Evolutionary conservation across 73 alveolate species (phyloP).

Genomic region (Paramecium tetraurelia): DNA sequence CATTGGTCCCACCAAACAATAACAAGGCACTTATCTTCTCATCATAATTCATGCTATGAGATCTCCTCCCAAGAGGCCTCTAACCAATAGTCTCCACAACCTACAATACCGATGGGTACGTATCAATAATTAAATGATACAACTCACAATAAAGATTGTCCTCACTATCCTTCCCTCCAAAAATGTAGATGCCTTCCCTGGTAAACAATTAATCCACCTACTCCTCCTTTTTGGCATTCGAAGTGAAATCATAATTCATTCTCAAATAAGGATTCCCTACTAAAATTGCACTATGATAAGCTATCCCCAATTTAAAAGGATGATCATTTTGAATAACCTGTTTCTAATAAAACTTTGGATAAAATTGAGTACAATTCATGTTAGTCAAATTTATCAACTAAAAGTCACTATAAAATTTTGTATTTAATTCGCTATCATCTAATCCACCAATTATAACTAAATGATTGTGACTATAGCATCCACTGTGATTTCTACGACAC

Average conservation of each 20-base stretch:
- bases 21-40: neutral
- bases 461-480: neutral
- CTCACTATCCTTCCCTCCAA: conserved; percentile 4
- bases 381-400: neutral
- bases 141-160: neutral
- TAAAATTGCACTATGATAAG: neutral
- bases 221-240: neutral
- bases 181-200: neutral
- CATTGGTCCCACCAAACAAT: conserved; percentile 1
- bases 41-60: neutral
- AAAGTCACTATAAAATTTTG: neutral
- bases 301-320: neutral
- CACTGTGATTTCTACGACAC: neutral
- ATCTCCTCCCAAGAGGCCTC: neutral
- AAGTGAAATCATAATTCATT: neutral
- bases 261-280: neutral
- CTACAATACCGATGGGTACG: neutral
- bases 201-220: neutral
- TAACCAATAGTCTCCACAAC: neutral
- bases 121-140: neutral
- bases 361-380: neutral
- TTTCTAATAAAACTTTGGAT: neutral
- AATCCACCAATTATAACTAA: neutral
- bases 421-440: neutral
- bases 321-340: neutral